phyloP scores from a whole-genome alignment of 768 basidiomycete species.

The Boletus sp. region DNA sequence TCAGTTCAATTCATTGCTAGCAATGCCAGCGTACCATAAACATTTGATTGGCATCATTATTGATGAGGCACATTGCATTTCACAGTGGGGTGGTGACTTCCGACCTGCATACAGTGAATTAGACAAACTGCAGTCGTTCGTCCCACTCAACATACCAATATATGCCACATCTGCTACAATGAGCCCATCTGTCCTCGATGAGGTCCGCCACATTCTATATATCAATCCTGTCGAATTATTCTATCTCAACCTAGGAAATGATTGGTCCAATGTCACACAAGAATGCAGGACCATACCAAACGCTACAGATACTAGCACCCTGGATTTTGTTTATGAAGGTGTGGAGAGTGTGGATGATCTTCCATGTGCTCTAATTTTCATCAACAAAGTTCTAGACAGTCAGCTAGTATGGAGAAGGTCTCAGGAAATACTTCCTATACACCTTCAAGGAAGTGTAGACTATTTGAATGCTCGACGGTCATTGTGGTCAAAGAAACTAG shows the following conservation, averaged over 20 bases:
- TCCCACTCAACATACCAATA: neutral
- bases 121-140: neutral
- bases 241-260: neutral
- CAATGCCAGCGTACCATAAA: neutral
- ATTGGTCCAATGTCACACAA: neutral
- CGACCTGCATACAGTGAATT: neutral
- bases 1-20: neutral
- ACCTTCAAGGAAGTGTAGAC: neutral
- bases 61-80: neutral
- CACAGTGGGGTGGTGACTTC: neutral
- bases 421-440: neutral
- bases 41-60: neutral
- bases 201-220: neutral
- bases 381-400: neutral
- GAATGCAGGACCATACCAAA: neutral
- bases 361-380: neutral
- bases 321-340: neutral
- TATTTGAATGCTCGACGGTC: neutral
- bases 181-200: neutral
- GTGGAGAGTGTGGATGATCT: neutral
- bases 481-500: neutral
- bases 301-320: accelerated
- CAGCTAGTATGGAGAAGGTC: neutral
- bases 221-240: neutral
- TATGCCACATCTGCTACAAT: neutral